Base-by-base conservation (phyloP, 768 basidiomycete genomes). In the Tremella yokohamensis region DNA sequence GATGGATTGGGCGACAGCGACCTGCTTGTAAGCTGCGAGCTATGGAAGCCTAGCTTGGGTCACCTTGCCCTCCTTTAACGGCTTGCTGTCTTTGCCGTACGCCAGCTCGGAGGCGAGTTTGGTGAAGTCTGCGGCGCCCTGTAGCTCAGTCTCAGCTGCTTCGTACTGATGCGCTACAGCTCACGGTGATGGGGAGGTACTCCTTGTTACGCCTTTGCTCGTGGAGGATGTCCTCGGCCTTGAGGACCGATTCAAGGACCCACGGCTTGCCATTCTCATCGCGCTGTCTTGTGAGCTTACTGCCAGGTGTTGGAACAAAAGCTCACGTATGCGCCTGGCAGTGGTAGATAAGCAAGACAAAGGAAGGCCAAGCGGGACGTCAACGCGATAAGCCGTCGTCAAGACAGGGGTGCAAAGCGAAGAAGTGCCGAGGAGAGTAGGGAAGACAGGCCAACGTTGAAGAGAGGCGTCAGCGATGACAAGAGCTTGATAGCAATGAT, bases 191-290 rank as follows among this genome's bases (percentile, higher is more conserved):
- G 57, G 91, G 89, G 44, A 97, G 84, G 77, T 97, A 98, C 76
- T 98, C 94, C 80, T 98, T 96, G 84, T 98, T 89, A 59, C 89
- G 79, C 37, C 80, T 77, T 47, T 84, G 81, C 52, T 83, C 77
- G 49, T 82, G 80, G 49, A 97, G 73, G 60, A 85, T 76, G 59
- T 87, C 84, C 50, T 76, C 74, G 25, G 70, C 91, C 84, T 90
- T 90, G 78, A 88, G 85, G 29, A 99, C 96, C 34, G 86, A 85
- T 52, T 83, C 85, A 57, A 99, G 82, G 51, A 99, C 85, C 76
- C 91, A 98, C 1, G 94, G 94, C 79, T 96, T 97, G 52, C 96
- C 96, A 58, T 86, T 82, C 68, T 86, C 89, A 68, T 99, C 92
- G 58, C 96, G 84, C 76, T 77, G 47, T 13, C 40, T 48, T 25